Evolutionary conservation across 164 flowering plant species (phyloP).

Genomic region (Magnolia kwangsiensis): DNA sequence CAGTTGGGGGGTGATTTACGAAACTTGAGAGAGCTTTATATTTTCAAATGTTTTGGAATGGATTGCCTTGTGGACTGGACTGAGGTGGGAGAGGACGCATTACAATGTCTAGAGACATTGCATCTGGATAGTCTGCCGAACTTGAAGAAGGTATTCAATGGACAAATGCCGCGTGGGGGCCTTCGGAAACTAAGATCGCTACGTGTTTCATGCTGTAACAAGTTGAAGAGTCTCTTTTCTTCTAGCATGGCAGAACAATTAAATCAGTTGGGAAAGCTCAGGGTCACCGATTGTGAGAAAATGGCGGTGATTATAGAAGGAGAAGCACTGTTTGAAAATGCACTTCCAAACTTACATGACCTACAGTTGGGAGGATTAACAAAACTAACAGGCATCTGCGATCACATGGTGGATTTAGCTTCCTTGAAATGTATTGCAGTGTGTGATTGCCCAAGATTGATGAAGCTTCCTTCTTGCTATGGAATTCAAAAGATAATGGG

Average conservation of each 20-base stretch:
- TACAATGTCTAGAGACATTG: background rate
- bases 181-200: background rate
- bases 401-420: background rate
- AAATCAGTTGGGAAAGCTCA: background rate
- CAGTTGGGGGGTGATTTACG: background rate
- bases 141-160: background rate
- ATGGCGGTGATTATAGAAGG: background rate
- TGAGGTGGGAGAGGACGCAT: background rate
- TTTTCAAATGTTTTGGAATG: background rate
- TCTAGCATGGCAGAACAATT: background rate
- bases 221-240: constrained; percentile 1
- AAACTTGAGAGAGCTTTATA: background rate
- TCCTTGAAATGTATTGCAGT: background rate
- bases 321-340: background rate
- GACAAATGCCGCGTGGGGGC: background rate
- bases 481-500: background rate
- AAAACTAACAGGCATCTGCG: background rate
- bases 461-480: constrained; percentile 3
- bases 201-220: background rate
- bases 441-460: background rate
- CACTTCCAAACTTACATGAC: background rate
- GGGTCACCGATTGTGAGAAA: background rate
- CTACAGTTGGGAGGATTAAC: background rate
- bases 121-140: background rate
- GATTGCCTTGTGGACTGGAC: background rate